These are phyloP conservation scores for Diaporthe velutina DNA, from an alignment of 2,329 filamentous ascomycete species.

Conservation along the genomic window DNA sequence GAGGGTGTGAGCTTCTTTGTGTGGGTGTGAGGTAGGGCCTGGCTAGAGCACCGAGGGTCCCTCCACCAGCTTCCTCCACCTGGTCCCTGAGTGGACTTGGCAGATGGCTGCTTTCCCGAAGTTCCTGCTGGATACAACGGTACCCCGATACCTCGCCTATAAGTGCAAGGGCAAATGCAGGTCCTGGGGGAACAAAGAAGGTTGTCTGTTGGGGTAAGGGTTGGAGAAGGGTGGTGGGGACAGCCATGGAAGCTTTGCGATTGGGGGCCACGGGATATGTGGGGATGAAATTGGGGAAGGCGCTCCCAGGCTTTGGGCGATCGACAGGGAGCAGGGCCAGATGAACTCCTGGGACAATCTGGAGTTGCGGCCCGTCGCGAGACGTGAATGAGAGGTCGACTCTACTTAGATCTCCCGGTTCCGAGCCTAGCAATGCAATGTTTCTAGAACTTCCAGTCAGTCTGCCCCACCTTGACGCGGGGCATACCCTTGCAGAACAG, in stretches of 20 bases:
- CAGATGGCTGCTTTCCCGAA: slow-evolving; percentile 9
- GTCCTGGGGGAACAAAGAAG: background rate
- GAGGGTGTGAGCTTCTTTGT: background rate
- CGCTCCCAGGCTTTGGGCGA: background rate
- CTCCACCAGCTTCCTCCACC: background rate
- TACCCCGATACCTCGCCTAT: slow-evolving; percentile 17
- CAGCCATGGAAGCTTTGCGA: slow-evolving; percentile 14
- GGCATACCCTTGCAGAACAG: background rate
- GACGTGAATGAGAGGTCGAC: slow-evolving; percentile 1
- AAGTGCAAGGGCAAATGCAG: slow-evolving; percentile 12
- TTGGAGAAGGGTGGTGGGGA: slow-evolving; percentile 6
- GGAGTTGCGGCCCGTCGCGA: slow-evolving; percentile 40
- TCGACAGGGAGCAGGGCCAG: slow-evolving; percentile 29
- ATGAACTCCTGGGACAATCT: slow-evolving; percentile 32
- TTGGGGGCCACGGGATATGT: background rate
- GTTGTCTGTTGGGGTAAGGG: background rate
- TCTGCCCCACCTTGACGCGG: background rate
- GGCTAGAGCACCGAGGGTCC: slow-evolving; percentile 20
- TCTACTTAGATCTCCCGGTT: background rate
- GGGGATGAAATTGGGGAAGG: background rate
- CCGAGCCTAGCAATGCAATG: background rate
- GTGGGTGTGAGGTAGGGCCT: background rate
- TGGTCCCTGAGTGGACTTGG: slow-evolving; percentile 17
- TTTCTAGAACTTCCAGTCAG: background rate
- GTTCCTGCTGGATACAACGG: slow-evolving; percentile 22